Evolutionary conservation across 1,284 basidiomycete genomes (phyloP).

Genomic region (Vanrija sp.): DNA sequence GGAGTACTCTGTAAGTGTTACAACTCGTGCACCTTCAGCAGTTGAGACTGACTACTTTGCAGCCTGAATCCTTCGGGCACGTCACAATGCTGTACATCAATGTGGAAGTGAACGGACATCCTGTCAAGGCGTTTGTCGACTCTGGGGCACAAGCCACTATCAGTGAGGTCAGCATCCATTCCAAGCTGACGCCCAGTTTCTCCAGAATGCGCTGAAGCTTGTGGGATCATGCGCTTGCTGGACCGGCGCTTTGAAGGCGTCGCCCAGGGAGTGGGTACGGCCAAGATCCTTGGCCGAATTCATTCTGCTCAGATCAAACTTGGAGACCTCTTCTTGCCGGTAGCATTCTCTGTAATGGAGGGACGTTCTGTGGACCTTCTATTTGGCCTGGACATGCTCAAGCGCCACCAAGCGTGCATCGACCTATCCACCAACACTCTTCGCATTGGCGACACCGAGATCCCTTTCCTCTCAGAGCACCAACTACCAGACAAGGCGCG

Average conservation of each 20-base stretch:
- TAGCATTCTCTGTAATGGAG: conserved; percentile 95
- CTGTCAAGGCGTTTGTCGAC: conserved; percentile 95
- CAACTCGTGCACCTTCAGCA: conserved; percentile 54
- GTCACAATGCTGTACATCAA: conserved; percentile 85
- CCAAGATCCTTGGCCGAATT: conserved; percentile 87
- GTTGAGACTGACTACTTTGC: conserved; percentile 38
- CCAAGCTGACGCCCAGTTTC: conserved; percentile 61
- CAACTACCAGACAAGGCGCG: conserved; percentile 82
- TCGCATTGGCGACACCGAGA: conserved; percentile 79
- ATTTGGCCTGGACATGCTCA: conserved; percentile 97
- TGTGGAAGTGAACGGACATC: conserved; percentile 85
- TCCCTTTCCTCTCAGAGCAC: conserved; percentile 87
- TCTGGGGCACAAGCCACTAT: conserved; percentile 96
- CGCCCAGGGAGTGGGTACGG: conserved; percentile 92
- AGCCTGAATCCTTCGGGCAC: conserved; percentile 87
- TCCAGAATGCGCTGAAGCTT: conserved; percentile 87
- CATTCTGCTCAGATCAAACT: conserved; percentile 91
- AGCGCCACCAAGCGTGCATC: conserved; percentile 92
- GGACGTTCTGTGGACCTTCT: conserved; percentile 88
- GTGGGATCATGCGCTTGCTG: conserved; percentile 90
- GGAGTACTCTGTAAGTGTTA: conserved; percentile 62
- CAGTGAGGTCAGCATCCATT: conserved; percentile 58
- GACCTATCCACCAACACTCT: conserved; percentile 85
- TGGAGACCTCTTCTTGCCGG: conserved; percentile 75
- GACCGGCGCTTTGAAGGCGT: conserved; percentile 85